phyloP scores from a whole-genome alignment of 768 basidiomycete species.

The Cubamyces lactineus region DNA sequence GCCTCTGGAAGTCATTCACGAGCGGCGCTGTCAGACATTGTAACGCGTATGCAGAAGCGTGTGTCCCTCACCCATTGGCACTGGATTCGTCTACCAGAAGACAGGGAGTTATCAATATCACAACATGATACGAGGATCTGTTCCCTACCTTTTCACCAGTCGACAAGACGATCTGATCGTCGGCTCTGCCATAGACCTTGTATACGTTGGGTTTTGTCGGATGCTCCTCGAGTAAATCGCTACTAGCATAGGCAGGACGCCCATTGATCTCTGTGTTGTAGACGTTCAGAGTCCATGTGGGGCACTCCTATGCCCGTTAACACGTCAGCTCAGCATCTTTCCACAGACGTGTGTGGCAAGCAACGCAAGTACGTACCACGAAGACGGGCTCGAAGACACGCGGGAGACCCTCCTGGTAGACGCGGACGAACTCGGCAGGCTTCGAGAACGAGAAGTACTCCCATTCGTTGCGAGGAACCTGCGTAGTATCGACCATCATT shows the following conservation, averaged over 20 bases:
- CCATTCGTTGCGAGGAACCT: slow-evolving; percentile 31
- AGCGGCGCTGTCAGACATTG: neutral
- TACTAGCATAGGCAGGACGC: slow-evolving; percentile 40
- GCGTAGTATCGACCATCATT: neutral
- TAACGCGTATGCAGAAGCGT: neutral
- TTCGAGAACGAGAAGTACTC: slow-evolving; percentile 39
- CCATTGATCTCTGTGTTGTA: slow-evolving; percentile 31
- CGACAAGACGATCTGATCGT: slow-evolving; percentile 49
- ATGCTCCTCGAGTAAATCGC: slow-evolving; percentile 45
- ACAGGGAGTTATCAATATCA: neutral
- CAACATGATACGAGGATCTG: too few species aligned
- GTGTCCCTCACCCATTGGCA: neutral
- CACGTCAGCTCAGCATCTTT: neutral
- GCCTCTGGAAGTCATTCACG: slow-evolving; percentile 31
- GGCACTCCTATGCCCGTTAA: slow-evolving; percentile 4
- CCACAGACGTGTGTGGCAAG: neutral
- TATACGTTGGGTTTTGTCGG: slow-evolving; percentile 41
- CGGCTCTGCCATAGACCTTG: slow-evolving; percentile 45
- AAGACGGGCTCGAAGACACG: slow-evolving; percentile 41
- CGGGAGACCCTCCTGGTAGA: slow-evolving; percentile 37
- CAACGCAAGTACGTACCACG: slow-evolving; percentile 35
- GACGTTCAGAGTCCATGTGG: slow-evolving; percentile 17
- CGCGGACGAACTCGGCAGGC: slow-evolving; percentile 32
- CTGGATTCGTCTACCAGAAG: slow-evolving; percentile 6
- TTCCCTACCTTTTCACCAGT: slow-evolving; percentile 41